Percentiles rank a stretch among this genome's conserved stretches.
Evolutionary conservation across 352 stramenopile species (phyloP).

Genomic region (Phytophthora rubi): DNA sequence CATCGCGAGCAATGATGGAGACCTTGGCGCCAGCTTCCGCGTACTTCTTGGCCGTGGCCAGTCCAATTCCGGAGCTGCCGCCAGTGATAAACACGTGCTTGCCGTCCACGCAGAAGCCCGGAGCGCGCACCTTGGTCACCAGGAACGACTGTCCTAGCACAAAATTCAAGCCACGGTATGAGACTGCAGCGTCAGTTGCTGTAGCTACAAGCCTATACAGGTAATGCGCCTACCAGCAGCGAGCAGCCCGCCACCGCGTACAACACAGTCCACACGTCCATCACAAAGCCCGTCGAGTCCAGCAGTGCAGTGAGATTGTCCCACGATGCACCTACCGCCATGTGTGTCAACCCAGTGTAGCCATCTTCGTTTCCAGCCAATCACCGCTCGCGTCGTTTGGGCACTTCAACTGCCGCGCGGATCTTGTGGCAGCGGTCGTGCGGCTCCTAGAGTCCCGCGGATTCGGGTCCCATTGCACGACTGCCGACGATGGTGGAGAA

Average conservation of each 20-base stretch:
- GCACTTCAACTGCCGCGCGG: constrained; percentile 23
- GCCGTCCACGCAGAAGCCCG: constrained; percentile 38
- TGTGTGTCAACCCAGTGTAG: constrained; percentile 12
- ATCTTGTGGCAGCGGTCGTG: constrained; percentile 37
- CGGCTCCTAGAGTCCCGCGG: background rate
- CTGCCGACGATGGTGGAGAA: constrained; percentile 28
- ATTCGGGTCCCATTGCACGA: constrained; percentile 10
- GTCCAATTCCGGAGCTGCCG: constrained; percentile 53
- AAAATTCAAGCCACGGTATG: background rate
- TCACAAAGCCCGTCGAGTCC: background rate
- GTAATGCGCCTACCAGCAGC: constrained; percentile 18
- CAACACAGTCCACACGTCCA: constrained; percentile 28
- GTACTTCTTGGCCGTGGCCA: constrained; percentile 55
- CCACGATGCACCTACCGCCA: background rate
- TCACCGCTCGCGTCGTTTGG: constrained; percentile 16
- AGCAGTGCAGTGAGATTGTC: background rate
- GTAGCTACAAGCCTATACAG: background rate
- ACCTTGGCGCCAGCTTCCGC: constrained; percentile 47
- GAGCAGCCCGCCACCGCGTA: constrained; percentile 25
- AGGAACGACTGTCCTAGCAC: constrained; percentile 21
- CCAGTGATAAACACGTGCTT: constrained; percentile 58
- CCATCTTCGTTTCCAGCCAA: constrained; percentile 23
- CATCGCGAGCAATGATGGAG: constrained; percentile 49
- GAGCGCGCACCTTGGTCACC: constrained; percentile 28
- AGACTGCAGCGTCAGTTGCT: background rate